Evolutionary conservation across 306 rosid species (phyloP).

Genomic region (Trifolium subterraneum): DNA sequence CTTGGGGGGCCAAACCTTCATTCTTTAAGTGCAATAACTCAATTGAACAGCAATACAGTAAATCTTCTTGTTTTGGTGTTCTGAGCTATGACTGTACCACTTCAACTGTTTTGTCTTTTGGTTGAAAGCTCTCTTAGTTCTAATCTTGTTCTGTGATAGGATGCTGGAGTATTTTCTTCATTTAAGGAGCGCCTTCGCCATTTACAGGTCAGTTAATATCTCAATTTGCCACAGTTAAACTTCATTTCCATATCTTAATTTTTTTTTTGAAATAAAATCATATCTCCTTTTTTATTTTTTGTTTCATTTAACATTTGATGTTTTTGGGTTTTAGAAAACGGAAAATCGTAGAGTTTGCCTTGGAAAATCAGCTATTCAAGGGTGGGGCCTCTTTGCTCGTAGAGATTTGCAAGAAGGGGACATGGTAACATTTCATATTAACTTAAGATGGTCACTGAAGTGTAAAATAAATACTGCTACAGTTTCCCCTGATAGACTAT

Average conservation of each 20-base stretch:
- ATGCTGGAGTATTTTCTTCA: conserved; percentile 62
- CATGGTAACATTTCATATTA: conserved; percentile 62
- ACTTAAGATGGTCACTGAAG: conserved; percentile 28
- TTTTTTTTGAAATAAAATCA: conserved; percentile 11
- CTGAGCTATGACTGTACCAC: conserved; percentile 27
- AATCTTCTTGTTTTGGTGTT: conserved; percentile 43
- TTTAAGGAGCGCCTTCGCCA: conserved; percentile 75
- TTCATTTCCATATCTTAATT: conserved; percentile 22
- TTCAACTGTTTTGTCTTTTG: neutral
- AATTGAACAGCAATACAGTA: conserved; percentile 61
- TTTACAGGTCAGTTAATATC: conserved; percentile 62
- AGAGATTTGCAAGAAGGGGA: conserved; percentile 90
- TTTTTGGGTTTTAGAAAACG: conserved; percentile 67
- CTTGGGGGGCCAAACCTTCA: conserved; percentile 74
- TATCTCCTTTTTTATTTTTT: conserved; percentile 3
- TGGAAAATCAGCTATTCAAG: conserved; percentile 92
- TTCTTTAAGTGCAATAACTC: conserved; percentile 61
- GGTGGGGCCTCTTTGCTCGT: conserved; percentile 98
- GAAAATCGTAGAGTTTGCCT: conserved; percentile 73
- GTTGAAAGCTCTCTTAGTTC: conserved; percentile 12
- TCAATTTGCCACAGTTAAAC: conserved; percentile 32
- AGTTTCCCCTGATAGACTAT: conserved; percentile 26
- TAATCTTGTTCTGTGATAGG: conserved; percentile 57
- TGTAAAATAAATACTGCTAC: conserved; percentile 3
- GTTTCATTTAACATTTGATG: neutral